Evolutionary conservation across 768 basidiomycete genomes (phyloP), one percentile per base, ranked within the genome.

Genomic region (Bullera alba): DNA sequence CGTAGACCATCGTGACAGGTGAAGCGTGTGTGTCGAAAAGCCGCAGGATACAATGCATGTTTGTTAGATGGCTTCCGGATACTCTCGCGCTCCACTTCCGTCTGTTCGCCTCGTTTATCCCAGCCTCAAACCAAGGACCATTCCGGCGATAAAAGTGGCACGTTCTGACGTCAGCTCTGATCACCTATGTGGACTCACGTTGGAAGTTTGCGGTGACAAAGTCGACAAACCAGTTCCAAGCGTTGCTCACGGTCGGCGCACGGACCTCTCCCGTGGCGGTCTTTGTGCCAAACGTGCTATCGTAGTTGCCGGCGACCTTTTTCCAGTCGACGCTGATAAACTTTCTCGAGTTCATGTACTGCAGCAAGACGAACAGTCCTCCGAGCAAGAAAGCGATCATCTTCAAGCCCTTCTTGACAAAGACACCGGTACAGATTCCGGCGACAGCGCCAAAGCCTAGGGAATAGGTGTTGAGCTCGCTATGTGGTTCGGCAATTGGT

Each of bases 201-300:
- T 90, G 92, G 73, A 96, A 92, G 68, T 95, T 88, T 5, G 90
- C 86, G 0, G 86, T 87, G 70, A 96, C 74, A 75, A 96, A 95
- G 71, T 87, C 76, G 34, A 73, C 65, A 42, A 74, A 58, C 60
- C 61, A 82, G 32, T 67, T 77, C 80, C 85, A 87, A 22, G 85
- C 63, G 2, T 82, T 79, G 17, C 70, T 68, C 46, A 87, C 70
- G 3, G 80, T 87, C 2, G 87, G 78, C 43, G 73, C 78, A 53
- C 67, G 77, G 8, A 67, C 67, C 2, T 84, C 84, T 0, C 76
- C 70, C 5, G 77, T 74, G 39, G 87, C 82, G 15, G 71, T 79
- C n/a, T 57, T 52, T 4, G 79, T 81, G 69, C 87, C 82, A 69
- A 89, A 83, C 30, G 80, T 54, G 48, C 79, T 79, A 66, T 90